Conservation (phyloP, 352 stramenopile genomes). For the Globisporangium emineosum region DNA sequence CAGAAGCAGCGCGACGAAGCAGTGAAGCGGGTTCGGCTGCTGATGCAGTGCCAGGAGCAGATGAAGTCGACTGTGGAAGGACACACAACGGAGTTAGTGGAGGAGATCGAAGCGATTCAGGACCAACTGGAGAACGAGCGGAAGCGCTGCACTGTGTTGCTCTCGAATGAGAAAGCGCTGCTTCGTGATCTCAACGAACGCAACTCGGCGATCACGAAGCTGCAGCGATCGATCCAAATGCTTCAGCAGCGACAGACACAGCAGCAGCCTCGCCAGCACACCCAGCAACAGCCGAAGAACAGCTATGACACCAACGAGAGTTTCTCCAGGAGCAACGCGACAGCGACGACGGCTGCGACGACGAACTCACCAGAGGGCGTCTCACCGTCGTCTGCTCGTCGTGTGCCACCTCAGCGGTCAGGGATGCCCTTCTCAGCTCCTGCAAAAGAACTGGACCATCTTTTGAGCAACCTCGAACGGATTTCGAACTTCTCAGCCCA, state of each 20-base stretch:
- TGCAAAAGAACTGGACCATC: constrained; percentile 53
- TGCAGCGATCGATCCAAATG: constrained; percentile 41
- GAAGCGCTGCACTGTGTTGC: constrained; percentile 55
- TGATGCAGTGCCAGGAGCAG: constrained; percentile 60
- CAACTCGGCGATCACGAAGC: constrained; percentile 45
- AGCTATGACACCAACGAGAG: constrained; percentile 7
- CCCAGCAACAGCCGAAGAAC: constrained; percentile 3
- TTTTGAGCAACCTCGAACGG: constrained; percentile 67
- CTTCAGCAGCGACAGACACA: constrained; percentile 28
- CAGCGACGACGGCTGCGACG: constrained; percentile 6
- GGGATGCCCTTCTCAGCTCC: constrained; percentile 19
- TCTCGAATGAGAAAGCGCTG: constrained; percentile 68
- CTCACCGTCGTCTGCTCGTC: constrained; percentile 11
- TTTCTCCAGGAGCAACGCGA: constrained; percentile 6
- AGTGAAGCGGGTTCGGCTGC: constrained; percentile 45
- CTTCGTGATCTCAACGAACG: constrained; percentile 69
- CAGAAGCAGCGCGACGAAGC: constrained; percentile 60
- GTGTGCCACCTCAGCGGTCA: constrained; percentile 12
- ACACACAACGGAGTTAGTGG: constrained; percentile 57
- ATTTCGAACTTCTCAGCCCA: constrained; percentile 61
- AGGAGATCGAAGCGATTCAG: constrained; percentile 69
- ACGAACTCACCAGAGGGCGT: constrained; percentile 1
- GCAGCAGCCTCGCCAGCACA: neutral
- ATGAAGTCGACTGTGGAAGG: constrained; percentile 62
- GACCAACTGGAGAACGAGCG: constrained; percentile 63